Conservation (phyloP, 352 stramenopile genomes). For the Phytophthora lateralis region DNA sequence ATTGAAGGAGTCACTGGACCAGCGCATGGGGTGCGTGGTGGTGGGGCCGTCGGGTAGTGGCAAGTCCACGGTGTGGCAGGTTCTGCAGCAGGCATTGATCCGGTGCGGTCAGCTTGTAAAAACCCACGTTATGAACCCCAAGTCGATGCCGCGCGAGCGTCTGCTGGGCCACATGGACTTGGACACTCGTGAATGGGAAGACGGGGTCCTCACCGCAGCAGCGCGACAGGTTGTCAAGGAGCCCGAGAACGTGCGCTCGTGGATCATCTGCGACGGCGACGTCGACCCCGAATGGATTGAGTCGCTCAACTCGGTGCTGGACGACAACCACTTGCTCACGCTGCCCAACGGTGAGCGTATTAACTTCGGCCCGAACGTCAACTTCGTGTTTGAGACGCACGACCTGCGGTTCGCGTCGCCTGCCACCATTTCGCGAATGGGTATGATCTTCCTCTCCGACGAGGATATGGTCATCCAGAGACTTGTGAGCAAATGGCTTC, state of each 20-base stretch:
- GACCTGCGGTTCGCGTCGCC: slow-evolving; percentile 94
- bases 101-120: slow-evolving; percentile 88
- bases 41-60: slow-evolving; percentile 93
- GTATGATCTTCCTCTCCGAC: slow-evolving; percentile 97
- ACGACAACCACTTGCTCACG: slow-evolving; percentile 97
- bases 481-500: slow-evolving; percentile 84
- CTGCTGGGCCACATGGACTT: slow-evolving; percentile 95
- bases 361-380: slow-evolving; percentile 94
- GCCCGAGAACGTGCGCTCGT: slow-evolving; percentile 86
- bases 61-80: slow-evolving; percentile 95
- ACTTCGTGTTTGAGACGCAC: slow-evolving; percentile 97
- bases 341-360: slow-evolving; percentile 97
- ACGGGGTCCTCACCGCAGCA: slow-evolving; percentile 94
- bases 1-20: slow-evolving; percentile 94
- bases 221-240: slow-evolving; percentile 93
- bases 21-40: slow-evolving; percentile 95
- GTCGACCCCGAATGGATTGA: slow-evolving; percentile 98
- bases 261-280: slow-evolving; percentile 96
- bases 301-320: slow-evolving; percentile 95
- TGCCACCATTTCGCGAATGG: slow-evolving; percentile 96
- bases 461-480: slow-evolving; percentile 87
- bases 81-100: slow-evolving; percentile 90
- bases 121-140: slow-evolving; percentile 96
- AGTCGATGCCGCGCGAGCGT: slow-evolving; percentile 92
- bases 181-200: slow-evolving; percentile 95